These are phyloP conservation scores for Otatea glauca DNA, from an alignment of 176 grass and related monocot species.

Conservation along the genomic window DNA sequence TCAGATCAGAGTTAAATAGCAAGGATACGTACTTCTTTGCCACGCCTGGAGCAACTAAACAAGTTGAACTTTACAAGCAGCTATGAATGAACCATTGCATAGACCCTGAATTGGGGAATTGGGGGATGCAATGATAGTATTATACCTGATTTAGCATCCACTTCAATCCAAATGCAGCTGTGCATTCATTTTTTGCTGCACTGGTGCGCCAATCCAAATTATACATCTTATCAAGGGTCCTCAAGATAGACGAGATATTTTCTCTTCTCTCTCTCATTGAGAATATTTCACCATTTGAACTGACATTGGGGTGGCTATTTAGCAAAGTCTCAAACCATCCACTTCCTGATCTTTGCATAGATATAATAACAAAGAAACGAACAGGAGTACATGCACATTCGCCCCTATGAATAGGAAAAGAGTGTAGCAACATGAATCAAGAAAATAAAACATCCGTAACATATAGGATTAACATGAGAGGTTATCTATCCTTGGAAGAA, in stretches of 20 bases:
- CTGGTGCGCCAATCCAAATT: conserved; percentile 84
- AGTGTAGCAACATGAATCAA: conserved; percentile 24
- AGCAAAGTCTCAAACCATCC: conserved; percentile 97
- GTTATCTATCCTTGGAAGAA: not conserved
- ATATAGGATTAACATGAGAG: not conserved
- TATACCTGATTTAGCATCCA: conserved; percentile 98
- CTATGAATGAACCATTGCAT: not conserved
- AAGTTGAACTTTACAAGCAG: not conserved
- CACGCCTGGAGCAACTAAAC: not conserved
- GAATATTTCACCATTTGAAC: conserved; percentile 94
- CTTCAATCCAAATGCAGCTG: conserved; percentile 87
- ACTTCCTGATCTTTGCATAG: conserved; percentile 97
- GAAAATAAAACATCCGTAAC: not conserved
- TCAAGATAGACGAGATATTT: conserved; percentile 57
- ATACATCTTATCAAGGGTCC: conserved; percentile 74
- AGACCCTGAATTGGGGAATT: not conserved
- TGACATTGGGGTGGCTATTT: conserved; percentile 94
- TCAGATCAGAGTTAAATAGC: not conserved
- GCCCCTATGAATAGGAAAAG: conserved; percentile 38
- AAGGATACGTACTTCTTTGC: not conserved
- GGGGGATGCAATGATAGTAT: not conserved
- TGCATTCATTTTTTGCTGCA: conserved; percentile 86
- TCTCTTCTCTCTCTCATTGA: conserved; percentile 58
- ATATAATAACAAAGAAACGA: conserved; percentile 77
- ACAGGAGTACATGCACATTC: conserved; percentile 77